Base-by-base conservation (phyloP, 176 grass and related monocot genomes). In the Calamus simplicifolius region DNA sequence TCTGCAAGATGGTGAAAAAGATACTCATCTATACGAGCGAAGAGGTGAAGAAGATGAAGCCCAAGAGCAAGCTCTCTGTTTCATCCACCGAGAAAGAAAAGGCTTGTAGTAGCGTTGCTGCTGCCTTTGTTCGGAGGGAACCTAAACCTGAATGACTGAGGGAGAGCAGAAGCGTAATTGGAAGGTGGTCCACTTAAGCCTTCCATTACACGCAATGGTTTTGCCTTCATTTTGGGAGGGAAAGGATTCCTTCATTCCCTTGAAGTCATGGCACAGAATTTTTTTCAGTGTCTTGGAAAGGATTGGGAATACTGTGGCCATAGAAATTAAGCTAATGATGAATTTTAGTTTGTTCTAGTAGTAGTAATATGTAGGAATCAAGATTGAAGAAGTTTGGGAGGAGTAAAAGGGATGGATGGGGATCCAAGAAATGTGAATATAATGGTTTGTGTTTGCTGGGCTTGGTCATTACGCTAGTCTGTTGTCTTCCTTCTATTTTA, bases 1-100 rank as follows among this genome's bases (percentile, higher is more conserved):
- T 89, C 62, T 78, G 77, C 74, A 74, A 64, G 5, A 65, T 68
- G 81, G 86, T 69, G 18, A 84, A 58, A 53, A 89, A 85, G 77
- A 89, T 89, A 26, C 59, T 67, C 61, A 81, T 89, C 52, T 84
- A 75, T 63, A 52, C 81, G 23, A 52, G 69, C 27, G 77, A 63
- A 29, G 73, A 81, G 4, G 80, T 63, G 27, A 70, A 66, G 66
- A 51, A 61, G 26, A 53, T 83, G 4, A 77, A 74, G n/a, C 77
- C 81, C 51, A 59, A 26, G 49, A 19, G 50, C 48, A 59, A 27
- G 29, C 8, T 23, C 23, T 7, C 25, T 52, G 5, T 4, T 59
- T 0, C 25, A 16, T 27, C 27, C 10, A 3, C 23, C 7, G 57
- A 28, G 15, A 7, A 13, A 1, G 57, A 59, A 59, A 27, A 27